Evolutionary conservation across 2,329 filamentous ascomycete species (phyloP).

Genomic region (Trichoderma sp.): DNA sequence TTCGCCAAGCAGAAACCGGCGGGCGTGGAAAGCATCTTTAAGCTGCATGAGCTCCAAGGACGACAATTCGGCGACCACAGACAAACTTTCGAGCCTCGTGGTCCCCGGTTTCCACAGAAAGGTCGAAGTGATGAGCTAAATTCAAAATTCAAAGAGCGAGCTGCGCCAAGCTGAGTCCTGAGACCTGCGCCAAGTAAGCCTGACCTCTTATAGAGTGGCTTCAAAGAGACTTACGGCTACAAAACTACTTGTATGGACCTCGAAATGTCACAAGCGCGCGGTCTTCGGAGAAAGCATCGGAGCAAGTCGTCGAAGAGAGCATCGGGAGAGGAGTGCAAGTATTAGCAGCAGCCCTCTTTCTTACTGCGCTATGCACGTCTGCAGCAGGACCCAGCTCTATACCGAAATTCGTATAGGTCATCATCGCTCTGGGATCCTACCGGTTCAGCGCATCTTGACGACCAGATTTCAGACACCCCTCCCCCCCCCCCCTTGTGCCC

Average conservation of each 20-base stretch:
- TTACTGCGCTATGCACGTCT: neutral
- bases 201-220: neutral
- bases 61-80: constrained; percentile 6
- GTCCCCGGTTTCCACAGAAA: neutral
- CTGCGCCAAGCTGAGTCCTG: neutral
- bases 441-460: constrained; percentile 11
- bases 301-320: neutral
- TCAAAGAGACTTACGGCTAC: neutral
- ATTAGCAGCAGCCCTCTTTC: neutral
- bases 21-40: constrained; percentile 9
- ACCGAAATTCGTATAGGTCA: neutral
- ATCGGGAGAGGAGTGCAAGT: constrained; percentile 12
- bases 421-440: neutral
- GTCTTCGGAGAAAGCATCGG: neutral
- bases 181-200: neutral
- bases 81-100: constrained; percentile 14
- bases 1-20: neutral
- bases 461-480: constrained; percentile 8
- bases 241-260: neutral
- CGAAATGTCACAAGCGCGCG: neutral
- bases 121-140: neutral
- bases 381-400: constrained; percentile 3
- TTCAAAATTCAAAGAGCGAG: neutral
- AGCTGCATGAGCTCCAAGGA: constrained; percentile 7
- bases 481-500: neutral